phyloP scores from a whole-genome alignment of 2,329 filamentous ascomycete genomes.

The Diplodia scrobiculata region DNA sequence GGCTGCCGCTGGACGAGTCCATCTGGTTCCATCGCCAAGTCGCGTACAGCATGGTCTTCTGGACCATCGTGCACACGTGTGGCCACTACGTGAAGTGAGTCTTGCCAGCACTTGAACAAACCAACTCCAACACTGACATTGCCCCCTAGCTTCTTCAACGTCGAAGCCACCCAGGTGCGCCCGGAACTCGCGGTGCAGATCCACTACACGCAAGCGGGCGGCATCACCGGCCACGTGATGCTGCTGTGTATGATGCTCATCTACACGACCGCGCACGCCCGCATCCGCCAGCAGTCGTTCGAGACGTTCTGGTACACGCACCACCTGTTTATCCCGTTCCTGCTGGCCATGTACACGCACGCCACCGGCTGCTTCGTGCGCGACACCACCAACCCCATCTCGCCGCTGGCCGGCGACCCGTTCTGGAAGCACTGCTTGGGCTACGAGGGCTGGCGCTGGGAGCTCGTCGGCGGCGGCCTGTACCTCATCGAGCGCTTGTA shows the following conservation, averaged over 20 bases:
- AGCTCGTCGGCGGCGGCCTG: constrained; percentile 79
- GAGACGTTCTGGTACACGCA: constrained; percentile 99
- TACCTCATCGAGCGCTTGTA: constrained; percentile 89
- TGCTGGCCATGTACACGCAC: constrained; percentile 92
- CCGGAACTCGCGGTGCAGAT: constrained; percentile 81
- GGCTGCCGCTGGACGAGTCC: constrained; percentile 89
- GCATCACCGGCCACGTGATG: constrained; percentile 96
- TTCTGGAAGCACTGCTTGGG: constrained; percentile 95
- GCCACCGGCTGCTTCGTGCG: constrained; percentile 95
- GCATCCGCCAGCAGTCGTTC: constrained; percentile 94
- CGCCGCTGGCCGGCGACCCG: constrained; percentile 76
- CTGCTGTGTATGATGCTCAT: constrained; percentile 96
- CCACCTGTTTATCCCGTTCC: constrained; percentile 95
- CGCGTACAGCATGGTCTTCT: constrained; percentile 86
- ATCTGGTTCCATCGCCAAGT: constrained; percentile 96
- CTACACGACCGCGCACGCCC: constrained; percentile 91
- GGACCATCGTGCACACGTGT: constrained; percentile 72
- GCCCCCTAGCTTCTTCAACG: constrained; percentile 77
- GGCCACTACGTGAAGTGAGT: constrained; percentile 92
- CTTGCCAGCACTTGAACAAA: too few species aligned
- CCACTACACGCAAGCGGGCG: constrained; percentile 84
- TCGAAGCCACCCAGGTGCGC: constrained; percentile 81
- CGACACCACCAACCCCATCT: constrained; percentile 70
- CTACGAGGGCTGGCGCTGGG: constrained; percentile 97
- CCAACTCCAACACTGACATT: neutral